These are phyloP conservation scores for Pisolithus thermaeus DNA, from an alignment of 1,284 basidiomycete species.

Conservation along the genomic window DNA sequence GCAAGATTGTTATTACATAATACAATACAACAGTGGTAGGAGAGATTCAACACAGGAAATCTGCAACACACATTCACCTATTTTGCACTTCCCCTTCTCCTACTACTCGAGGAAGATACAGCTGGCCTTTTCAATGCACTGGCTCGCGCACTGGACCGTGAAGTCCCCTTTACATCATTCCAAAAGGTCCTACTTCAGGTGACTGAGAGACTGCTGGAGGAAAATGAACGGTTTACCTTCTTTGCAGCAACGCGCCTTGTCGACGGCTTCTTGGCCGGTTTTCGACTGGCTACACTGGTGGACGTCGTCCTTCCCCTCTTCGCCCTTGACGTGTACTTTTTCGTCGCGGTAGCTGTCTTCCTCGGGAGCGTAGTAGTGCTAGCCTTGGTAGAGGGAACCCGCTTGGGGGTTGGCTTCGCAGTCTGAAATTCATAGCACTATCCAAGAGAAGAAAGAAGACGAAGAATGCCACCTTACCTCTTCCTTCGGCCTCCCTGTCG, in stretches of 20 bases:
- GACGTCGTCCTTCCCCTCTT: slow-evolving; percentile 36
- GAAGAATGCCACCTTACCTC: slow-evolving; percentile 41
- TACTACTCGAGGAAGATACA: no score
- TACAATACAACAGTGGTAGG: no score
- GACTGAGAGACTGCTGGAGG: no score
- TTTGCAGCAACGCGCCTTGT: slow-evolving; percentile 18
- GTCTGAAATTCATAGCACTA: slow-evolving; percentile 28
- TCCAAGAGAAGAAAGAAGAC: background rate
- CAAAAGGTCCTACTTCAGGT: no score
- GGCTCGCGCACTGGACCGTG: no score
- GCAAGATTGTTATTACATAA: no score
- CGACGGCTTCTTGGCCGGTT: slow-evolving; percentile 33
- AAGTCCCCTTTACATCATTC: no score
- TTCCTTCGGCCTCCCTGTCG: slow-evolving; percentile 42
- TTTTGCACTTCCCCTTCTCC: no score
- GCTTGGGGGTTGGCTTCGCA: slow-evolving; percentile 8
- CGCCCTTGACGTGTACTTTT: slow-evolving; percentile 27
- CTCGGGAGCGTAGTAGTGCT: slow-evolving; percentile 18
- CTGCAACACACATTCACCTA: no score
- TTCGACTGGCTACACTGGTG: slow-evolving; percentile 10
- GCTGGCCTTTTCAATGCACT: no score
- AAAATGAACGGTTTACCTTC: slow-evolving; percentile 13
- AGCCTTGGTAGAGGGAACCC: slow-evolving; percentile 3
- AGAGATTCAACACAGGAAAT: no score
- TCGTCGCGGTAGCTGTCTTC: slow-evolving; percentile 11